Conservation (phyloP, 768 basidiomycete species). For the Stropharia rugosoannulata region DNA sequence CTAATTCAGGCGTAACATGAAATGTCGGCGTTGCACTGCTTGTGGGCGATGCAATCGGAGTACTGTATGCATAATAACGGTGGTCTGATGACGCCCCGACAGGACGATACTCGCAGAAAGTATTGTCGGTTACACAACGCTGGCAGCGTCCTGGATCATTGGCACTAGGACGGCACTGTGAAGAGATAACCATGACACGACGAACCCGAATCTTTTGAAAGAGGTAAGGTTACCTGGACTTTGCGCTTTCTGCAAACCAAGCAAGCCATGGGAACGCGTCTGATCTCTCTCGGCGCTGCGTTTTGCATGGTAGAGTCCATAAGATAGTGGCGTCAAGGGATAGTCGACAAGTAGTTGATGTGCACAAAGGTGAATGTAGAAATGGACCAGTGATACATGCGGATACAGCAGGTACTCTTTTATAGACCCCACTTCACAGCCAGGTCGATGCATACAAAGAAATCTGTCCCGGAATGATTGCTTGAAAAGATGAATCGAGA, state of each 20-base stretch:
- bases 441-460: background rate
- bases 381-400: background rate
- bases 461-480: background rate
- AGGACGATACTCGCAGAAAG: background rate
- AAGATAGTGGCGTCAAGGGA: background rate
- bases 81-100: background rate
- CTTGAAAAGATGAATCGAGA: slow-evolving; percentile 2
- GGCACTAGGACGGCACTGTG: slow-evolving; percentile 5
- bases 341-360: background rate
- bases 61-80: too few relatives aligned
- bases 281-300: slow-evolving; percentile 3
- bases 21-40: too few relatives aligned
- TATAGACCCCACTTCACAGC: background rate
- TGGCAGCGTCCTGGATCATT: background rate
- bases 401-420: background rate
- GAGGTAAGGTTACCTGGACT: slow-evolving; percentile 40
- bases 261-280: slow-evolving; percentile 53
- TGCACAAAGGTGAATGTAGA: background rate
- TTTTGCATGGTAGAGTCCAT: slow-evolving; percentile 2
- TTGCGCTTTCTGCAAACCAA: slow-evolving; percentile 52
- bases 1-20: too few relatives aligned
- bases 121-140: background rate
- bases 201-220: background rate
- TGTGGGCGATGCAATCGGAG: too few relatives aligned
- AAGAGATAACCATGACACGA: background rate